phyloP scores from a whole-genome alignment of 495 filamentous ascomycete species.

The Trichoderma erinaceum region DNA sequence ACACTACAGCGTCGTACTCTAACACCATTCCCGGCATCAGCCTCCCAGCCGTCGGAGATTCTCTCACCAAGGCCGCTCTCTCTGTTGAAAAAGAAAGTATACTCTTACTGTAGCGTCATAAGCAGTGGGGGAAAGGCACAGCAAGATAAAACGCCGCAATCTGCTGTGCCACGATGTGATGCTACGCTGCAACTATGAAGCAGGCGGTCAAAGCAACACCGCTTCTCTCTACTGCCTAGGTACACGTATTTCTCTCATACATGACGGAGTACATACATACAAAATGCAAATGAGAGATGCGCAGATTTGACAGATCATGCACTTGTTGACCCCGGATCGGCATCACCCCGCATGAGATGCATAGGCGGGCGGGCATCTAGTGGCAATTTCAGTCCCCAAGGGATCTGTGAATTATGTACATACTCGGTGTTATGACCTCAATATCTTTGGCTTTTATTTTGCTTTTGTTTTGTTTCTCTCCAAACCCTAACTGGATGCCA shows the following conservation, averaged over 20 bases:
- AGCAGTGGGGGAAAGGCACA: not conserved
- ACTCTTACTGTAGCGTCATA: not conserved
- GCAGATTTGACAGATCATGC: not conserved
- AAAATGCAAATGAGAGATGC: too few relatives aligned
- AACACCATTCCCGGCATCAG: too few relatives aligned
- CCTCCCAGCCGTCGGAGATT: too few relatives aligned
- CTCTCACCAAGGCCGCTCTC: not conserved
- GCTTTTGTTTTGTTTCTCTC: too few relatives aligned
- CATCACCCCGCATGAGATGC: not conserved
- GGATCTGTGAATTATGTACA: too few relatives aligned
- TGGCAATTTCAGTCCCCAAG: too few relatives aligned
- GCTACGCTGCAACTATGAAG: not conserved
- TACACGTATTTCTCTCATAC: not conserved
- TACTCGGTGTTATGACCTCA: too few relatives aligned
- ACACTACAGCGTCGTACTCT: too few relatives aligned
- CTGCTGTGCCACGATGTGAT: not conserved
- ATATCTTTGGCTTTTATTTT: too few relatives aligned
- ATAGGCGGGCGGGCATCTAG: not conserved
- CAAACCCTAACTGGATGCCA: too few relatives aligned
- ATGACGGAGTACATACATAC: too few relatives aligned
- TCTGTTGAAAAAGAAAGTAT: too few relatives aligned
- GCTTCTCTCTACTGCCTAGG: not conserved
- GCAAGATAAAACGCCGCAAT: not conserved
- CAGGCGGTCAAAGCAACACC: not conserved
- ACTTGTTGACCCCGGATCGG: slow-evolving; percentile 1